These are phyloP conservation scores for Ophiostoma angusticollis DNA, from an alignment of 2,329 filamentous ascomycete species.

Conservation along the genomic window DNA sequence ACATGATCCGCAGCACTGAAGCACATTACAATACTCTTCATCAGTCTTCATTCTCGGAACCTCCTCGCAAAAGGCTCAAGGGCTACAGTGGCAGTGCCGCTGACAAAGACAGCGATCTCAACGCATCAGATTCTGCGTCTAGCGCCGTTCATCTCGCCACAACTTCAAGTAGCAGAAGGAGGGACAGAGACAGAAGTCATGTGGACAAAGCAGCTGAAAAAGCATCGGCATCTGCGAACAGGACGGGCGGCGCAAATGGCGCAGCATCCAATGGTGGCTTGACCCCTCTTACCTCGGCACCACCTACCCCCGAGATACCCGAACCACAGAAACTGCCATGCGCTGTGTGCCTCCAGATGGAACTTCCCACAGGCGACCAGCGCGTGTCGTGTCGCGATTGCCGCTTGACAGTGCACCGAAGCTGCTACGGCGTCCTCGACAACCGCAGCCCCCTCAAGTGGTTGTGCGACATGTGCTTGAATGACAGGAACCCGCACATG, in stretches of 20 bases:
- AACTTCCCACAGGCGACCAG: slow-evolving; percentile 52
- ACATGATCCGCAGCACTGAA: slow-evolving; percentile 36
- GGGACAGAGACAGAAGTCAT: slow-evolving; percentile 8
- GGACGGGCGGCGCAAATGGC: background rate
- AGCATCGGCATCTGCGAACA: background rate
- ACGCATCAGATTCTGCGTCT: slow-evolving; percentile 35
- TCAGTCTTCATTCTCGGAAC: slow-evolving; percentile 28
- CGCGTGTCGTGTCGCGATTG: slow-evolving; percentile 76
- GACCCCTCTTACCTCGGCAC: slow-evolving; percentile 36
- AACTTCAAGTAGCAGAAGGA: slow-evolving; percentile 31
- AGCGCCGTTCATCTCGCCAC: slow-evolving; percentile 27
- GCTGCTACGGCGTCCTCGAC: slow-evolving; percentile 76
- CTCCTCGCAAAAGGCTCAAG: slow-evolving; percentile 55
- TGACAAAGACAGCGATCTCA: slow-evolving; percentile 38
- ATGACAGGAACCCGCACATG: slow-evolving; percentile 81
- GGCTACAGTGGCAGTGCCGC: slow-evolving; percentile 14
- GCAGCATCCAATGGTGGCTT: slow-evolving; percentile 18
- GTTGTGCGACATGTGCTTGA: slow-evolving; percentile 91
- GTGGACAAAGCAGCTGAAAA: slow-evolving; percentile 26
- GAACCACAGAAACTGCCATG: slow-evolving; percentile 71
- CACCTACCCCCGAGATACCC: slow-evolving; percentile 61
- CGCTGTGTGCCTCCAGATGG: slow-evolving; percentile 66
- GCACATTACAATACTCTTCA: slow-evolving; percentile 13
- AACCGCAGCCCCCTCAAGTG: slow-evolving; percentile 65
- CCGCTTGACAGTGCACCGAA: slow-evolving; percentile 77